A percentile compares a stretch with the other conserved stretches of the same genome.
These are phyloP conservation scores for Hypomyces rosellus DNA, from an alignment of 2,329 filamentous ascomycete genomes.

Conservation along the genomic window DNA sequence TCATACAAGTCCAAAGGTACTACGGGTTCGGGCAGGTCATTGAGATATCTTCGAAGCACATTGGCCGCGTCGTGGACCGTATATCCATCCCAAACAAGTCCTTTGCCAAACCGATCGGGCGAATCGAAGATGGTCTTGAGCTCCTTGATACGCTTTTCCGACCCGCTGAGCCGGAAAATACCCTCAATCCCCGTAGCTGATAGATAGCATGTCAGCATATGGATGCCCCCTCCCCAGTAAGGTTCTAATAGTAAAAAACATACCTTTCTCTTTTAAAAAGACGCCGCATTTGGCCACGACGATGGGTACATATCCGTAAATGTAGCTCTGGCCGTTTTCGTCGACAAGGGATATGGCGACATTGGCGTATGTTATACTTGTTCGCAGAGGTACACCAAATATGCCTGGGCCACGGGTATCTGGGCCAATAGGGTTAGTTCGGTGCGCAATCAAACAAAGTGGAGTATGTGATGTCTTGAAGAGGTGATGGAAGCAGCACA, in stretches of 20 bases:
- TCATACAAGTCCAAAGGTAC: slow-evolving; percentile 92
- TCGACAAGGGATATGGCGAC: slow-evolving; percentile 96
- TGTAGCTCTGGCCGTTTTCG: slow-evolving; percentile 88
- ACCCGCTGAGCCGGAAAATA: slow-evolving; percentile 92
- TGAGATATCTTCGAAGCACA: slow-evolving; percentile 89
- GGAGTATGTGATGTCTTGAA: not conserved
- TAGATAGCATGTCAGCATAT: slow-evolving; percentile 21
- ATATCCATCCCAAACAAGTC: slow-evolving; percentile 93
- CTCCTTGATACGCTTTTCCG: slow-evolving; percentile 97
- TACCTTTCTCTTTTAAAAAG: slow-evolving; percentile 96
- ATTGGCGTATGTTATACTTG: slow-evolving; percentile 95
- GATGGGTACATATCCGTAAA: slow-evolving; percentile 97
- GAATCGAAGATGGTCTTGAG: slow-evolving; percentile 88
- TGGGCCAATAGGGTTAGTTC: slow-evolving; percentile 23
- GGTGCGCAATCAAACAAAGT: not conserved
- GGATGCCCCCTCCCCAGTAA: not conserved
- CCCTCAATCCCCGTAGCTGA: slow-evolving; percentile 89
- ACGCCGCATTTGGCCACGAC: slow-evolving; percentile 98
- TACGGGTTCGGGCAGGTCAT: slow-evolving; percentile 92
- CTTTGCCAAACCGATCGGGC: slow-evolving; percentile 92
- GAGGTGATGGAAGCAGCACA: not conserved
- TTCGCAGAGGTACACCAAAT: slow-evolving; percentile 86
- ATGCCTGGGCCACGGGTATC: slow-evolving; percentile 63
- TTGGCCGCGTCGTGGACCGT: slow-evolving; percentile 98
- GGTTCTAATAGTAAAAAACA: slow-evolving; percentile 22